Evolutionary conservation across 371 early-diverging fungal genomes (phyloP), one percentile per base, ranked within the genome.

Genomic region (Dichotomocladium elegans): DNA sequence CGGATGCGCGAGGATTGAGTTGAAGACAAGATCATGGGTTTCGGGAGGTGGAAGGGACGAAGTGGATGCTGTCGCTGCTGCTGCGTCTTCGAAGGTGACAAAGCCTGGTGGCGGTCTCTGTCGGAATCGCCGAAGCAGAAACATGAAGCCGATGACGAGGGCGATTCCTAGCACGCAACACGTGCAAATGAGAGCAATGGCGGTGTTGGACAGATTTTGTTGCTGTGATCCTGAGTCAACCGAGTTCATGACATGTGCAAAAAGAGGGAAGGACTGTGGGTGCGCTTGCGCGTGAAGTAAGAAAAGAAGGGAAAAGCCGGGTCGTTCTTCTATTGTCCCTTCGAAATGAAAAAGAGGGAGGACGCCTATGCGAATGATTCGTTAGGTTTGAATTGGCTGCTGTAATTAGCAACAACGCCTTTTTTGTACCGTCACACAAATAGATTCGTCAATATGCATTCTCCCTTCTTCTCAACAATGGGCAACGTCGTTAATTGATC

Each of bases 11-110:
- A 52, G 41, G 6, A 52, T 52, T 14, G 53, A 52, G 11, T 19
- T 25, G 12, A 52, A 52, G 10, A 52, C 53, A 24, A 52, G 44
- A 19, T 52, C 53, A 19, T 52, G 53, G 1, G 53, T 52, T 43
- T 52, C 53, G 26, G 53, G 53, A 15, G 42, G 53, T 1, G 53
- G 53, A n/a, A 43, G 21, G 8, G 47, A 30, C 15, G 26, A 9
- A 17, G 27, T 34, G 19, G 33, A 33, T 26, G 21, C 19, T 52
- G 6, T 11, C n/a, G 42, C 10, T 22, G 28, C 26, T 31, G 10
- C 34, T 26, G 14, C 35, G 33, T 50, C 34, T 17, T 41, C 51
- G 44, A 50, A 49, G 7, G 33, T 31, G 25, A 57, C 35, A 33
- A 50, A 57, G 12, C 51, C 57, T 33, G 28, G 50, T 4, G 3